Base-by-base conservation (phyloP, 768 basidiomycete genomes). In the Mycena epipterygia region DNA sequence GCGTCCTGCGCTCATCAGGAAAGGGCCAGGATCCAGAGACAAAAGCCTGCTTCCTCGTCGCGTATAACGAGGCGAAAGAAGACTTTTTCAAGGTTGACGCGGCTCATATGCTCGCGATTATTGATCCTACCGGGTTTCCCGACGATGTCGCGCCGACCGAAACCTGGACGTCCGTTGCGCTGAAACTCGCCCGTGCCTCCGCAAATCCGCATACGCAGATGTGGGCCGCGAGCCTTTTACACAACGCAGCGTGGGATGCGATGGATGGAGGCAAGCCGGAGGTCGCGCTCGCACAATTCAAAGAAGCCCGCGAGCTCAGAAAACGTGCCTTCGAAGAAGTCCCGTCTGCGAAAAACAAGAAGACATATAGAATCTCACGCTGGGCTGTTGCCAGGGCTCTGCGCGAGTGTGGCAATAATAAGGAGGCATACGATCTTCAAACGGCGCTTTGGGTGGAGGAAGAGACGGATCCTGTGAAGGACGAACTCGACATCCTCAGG, bases 21-120 rank as follows among this genome's bases (percentile, higher is more conserved):
- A 67, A 71, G 64, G 35, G 6, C 1, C 49, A 44, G 59, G 70
- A 71, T 13, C 52, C 70, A 35, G 69, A 71, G 58, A 71, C 58
- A 27, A 66, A 62, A 41, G 64, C 64, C 5, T 67, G 59, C 64
- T 71, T 71, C 60, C 51, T 71, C 48, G 64, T 59, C 32, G 70
- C 70, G 29, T 66, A 66, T n/a, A 67, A 62, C 64, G 70, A 71
- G 30, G 64, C 69, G 48, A 42, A 48, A 17, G 70, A 66, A 37
- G 70, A 71, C 64, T 71, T 49, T 48, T 71, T 57, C 58, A 71
- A 71, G 30, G 69, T 66, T n/a, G 69, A 71, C 52, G 69, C 70
- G 9, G 70, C 64, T 42, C 64, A 71, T 29, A 71, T 71, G 70
- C 70, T 71, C 49, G 70, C 70, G 25, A 66, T 71, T 11, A 49